Base-by-base conservation (phyloP, 2,329 filamentous ascomycete genomes). In the Exophiala alcalophila region DNA sequence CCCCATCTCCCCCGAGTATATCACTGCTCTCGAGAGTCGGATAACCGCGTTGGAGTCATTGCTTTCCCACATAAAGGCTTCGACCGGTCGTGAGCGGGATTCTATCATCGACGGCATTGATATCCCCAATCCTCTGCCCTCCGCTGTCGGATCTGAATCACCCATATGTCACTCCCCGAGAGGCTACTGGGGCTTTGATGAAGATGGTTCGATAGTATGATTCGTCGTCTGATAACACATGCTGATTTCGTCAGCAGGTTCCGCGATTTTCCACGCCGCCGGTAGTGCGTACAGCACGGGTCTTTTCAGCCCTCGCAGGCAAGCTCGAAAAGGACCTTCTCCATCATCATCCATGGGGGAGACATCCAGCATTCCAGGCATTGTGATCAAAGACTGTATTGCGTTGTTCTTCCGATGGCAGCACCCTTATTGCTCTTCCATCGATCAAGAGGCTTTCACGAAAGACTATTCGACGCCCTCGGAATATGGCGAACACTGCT, bases 401-500 rank as follows among this genome's bases (percentile, higher is more conserved):
- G 14, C 26, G 6, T 21, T 44, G 14, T 44, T 44, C 40, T 44
- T 44, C 16, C 19, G 24, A 20, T 44, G 40, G 40, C 40, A 44
- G 11, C 25, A 19, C 5, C 40, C 40, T 9, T 44, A 20, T 24
- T 44, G 12, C 21, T 30, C 18, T 8, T 11, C 38, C 10, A 15
- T 44, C 9, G 40, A 44, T 10, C 25, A 27, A 31, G 26, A 44
- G 14, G 33, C 15, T 3, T 12, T 44, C 15, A 14, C n/a, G 10
- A 15, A 14, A 5, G 29, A 33, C 11, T 27, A 14, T 21, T 23
- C 31, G 7, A 11, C n/a, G 9, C 9, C n/a, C 19, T 14, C 20
- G 18, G 20, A 21, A 18, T n/a, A 10, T 15, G 10, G n/a, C 8
- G 23, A 18, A 19, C n/a, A 28, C 8, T 16, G 26, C 10, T 25